These are phyloP conservation scores for Aegilops speltoides DNA, from an alignment of 176 grass and related monocot genomes.

Conservation along the genomic window DNA sequence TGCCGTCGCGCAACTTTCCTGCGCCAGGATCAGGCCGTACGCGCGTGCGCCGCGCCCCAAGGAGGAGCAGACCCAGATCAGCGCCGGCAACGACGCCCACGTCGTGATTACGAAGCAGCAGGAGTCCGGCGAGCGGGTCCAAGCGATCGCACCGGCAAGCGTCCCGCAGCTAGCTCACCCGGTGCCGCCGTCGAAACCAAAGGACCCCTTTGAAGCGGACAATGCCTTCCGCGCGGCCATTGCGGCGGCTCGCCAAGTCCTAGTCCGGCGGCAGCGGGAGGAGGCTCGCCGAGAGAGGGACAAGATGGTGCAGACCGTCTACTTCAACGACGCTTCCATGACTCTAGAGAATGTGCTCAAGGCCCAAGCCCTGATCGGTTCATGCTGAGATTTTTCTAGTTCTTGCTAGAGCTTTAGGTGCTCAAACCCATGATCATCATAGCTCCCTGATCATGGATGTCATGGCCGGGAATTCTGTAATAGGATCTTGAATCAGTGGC, in stretches of 20 bases:
- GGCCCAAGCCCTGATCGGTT: not conserved
- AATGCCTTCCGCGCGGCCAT: not conserved
- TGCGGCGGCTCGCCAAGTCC: not conserved
- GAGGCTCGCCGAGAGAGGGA: conserved; percentile 25
- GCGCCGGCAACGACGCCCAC: not conserved
- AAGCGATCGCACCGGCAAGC: not conserved
- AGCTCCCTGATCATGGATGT: not conserved
- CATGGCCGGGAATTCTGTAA: not conserved
- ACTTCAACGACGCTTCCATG: conserved; percentile 44
- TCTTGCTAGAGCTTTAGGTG: not conserved
- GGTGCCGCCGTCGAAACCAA: not conserved
- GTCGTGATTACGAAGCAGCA: not conserved
- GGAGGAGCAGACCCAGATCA: not conserved
- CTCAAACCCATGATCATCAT: not conserved
- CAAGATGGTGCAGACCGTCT: conserved; percentile 34
- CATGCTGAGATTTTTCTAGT: not conserved
- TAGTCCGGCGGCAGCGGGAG: not conserved
- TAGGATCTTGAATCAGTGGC: not conserved
- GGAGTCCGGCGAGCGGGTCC: not conserved
- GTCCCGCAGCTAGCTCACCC: not conserved
- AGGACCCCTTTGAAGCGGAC: not conserved
- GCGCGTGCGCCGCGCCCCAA: not conserved
- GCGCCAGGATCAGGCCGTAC: not conserved
- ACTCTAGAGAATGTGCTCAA: conserved; percentile 18
- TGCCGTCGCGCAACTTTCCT: not conserved